These are phyloP conservation scores for Termitomyces eurrhizus DNA, from an alignment of 768 basidiomycete genomes.

Conservation along the genomic window DNA sequence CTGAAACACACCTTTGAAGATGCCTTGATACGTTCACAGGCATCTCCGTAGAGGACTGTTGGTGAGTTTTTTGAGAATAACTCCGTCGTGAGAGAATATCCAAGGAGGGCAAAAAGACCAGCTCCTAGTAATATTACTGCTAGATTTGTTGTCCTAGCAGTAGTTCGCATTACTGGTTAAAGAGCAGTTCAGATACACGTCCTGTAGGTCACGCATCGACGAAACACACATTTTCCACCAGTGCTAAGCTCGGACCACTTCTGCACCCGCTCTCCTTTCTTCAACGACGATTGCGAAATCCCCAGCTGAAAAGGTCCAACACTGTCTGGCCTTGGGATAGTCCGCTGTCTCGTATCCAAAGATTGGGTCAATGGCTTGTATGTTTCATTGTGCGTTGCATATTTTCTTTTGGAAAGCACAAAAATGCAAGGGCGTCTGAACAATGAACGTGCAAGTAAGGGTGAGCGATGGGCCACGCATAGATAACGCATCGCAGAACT, in stretches of 20 bases:
- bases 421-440: slow-evolving; percentile 4
- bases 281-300: slow-evolving; percentile 51
- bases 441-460: slow-evolving; percentile 7
- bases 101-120: slow-evolving; percentile 68
- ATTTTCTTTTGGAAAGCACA: slow-evolving; percentile 24
- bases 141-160: slow-evolving; percentile 46
- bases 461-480: slow-evolving; percentile 12
- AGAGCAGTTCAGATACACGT: not conserved
- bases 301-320: slow-evolving; percentile 81
- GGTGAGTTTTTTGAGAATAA: slow-evolving; percentile 87
- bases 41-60: slow-evolving; percentile 69
- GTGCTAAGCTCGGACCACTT: slow-evolving; percentile 80
- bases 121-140: slow-evolving; percentile 73
- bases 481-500: slow-evolving; percentile 17
- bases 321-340: slow-evolving; percentile 46
- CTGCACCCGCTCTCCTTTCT: slow-evolving; percentile 51
- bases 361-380: slow-evolving; percentile 60
- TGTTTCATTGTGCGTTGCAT: slow-evolving; percentile 43
- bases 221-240: slow-evolving; percentile 65
- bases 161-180: slow-evolving; percentile 41
- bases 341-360: slow-evolving; percentile 53
- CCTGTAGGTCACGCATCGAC: slow-evolving; percentile 1
- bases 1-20: slow-evolving; percentile 40
- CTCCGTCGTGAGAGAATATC: slow-evolving; percentile 79
- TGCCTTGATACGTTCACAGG: slow-evolving; percentile 49